Base-by-base conservation (phyloP, 306 rosid genomes). In the Dryas drummondii region DNA sequence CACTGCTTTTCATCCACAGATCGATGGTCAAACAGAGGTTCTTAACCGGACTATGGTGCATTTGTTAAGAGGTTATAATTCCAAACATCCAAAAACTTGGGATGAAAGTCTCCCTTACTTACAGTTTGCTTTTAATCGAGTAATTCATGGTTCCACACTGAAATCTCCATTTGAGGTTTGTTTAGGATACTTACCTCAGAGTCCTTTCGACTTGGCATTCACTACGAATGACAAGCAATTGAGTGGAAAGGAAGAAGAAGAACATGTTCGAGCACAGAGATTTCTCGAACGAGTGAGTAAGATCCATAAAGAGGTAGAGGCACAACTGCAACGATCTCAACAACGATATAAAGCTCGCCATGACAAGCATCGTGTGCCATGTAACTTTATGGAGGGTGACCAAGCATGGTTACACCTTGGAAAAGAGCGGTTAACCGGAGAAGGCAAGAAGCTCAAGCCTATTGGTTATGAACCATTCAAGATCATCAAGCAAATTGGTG, bases 381-480 rank as follows among this genome's bases (percentile, higher is more conserved):
- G 26, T 47, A 46, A 7, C 71, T 66, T 66, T 4, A 66, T 9
- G 2, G 54, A 9, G 17, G 55, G 71, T 44, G 53, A 66, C 22
- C 12, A 47, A 12, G 56, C 17, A 14, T 66, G 71, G 53, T 66
- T 66, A 66, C 19, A 44, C 10, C 53, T 44, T 9, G n/a, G 27
- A 5, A 54, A 54, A 3, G 59, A 54, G n/a, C 2, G 27, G n/a
- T 7, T 2, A 17, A 22, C 2, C 2, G 3, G 59, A 16, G 27
- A 2, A 5, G 71, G 13, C 11, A 46, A 47, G 16, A 10, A 45
- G 6, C 10, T 8, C 19, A 44, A 66, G 53, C 55, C 53, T 6
- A 54, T 66, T 66, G 16, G 27, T 45, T 66, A 66, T 66, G 41
- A 16, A 16, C 71, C 71, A 8, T 66, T 66, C 71, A 45, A 4